A percentile compares a stretch with the other conserved stretches of the same genome.
These are phyloP conservation scores for Aphanomyces stellatus DNA, from an alignment of 352 stramenopile genomes.

Conservation along the genomic window DNA sequence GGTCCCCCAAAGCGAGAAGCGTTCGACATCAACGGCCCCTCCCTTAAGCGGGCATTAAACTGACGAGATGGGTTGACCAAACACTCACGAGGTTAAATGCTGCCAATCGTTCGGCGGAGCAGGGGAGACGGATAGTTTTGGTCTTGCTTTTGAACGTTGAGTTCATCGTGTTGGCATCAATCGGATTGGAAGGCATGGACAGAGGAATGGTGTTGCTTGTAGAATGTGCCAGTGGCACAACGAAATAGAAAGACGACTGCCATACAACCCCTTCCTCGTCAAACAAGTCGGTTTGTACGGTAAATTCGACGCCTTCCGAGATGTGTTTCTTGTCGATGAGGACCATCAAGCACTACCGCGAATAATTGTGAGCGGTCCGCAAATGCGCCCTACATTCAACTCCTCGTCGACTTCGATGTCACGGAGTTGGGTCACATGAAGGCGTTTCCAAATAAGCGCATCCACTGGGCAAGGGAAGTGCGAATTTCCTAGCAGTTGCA, in stretches of 20 bases:
- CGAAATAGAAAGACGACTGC: slow-evolving; percentile 59
- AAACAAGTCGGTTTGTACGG: slow-evolving; percentile 63
- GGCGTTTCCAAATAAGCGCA: slow-evolving; percentile 44
- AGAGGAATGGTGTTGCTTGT: not conserved
- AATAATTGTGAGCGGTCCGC: not conserved
- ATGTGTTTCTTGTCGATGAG: slow-evolving; percentile 65
- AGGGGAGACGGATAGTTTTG: not conserved
- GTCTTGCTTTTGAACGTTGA: not conserved
- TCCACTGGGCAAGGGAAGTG: slow-evolving; percentile 57
- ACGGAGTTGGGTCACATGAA: slow-evolving; percentile 69
- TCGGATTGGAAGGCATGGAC: not conserved
- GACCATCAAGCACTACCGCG: slow-evolving; percentile 59
- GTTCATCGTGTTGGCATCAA: not conserved
- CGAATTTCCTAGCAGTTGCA: slow-evolving; percentile 76
- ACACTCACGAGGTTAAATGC: slow-evolving; percentile 7
- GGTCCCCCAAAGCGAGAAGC: not conserved
- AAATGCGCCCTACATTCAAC: slow-evolving; percentile 37
- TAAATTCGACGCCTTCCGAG: slow-evolving; percentile 59
- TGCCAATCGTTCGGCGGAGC: slow-evolving; percentile 2
- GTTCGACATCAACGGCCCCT: slow-evolving; percentile 13
- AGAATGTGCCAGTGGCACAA: slow-evolving; percentile 26
- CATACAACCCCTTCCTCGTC: slow-evolving; percentile 62
- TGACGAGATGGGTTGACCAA: not conserved
- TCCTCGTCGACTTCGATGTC: slow-evolving; percentile 32
- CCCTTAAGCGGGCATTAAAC: not conserved